These are phyloP conservation scores for Cercospora janseana DNA, from an alignment of 2,329 filamentous ascomycete species.

Conservation along the genomic window DNA sequence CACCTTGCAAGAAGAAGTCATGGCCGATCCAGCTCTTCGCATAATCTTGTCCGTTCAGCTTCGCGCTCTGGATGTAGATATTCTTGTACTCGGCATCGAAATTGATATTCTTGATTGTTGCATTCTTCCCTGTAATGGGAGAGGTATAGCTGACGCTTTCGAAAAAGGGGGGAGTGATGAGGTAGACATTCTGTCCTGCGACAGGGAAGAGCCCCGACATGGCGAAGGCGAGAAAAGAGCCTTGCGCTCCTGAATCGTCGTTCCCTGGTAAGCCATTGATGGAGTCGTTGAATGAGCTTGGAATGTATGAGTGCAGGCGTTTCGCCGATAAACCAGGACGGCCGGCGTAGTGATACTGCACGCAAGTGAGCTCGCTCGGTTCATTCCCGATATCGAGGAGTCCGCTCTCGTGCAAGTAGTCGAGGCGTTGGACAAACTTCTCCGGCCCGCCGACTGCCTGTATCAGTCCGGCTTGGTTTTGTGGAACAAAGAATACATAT, in stretches of 20 bases:
- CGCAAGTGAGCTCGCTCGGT: conserved; percentile 45
- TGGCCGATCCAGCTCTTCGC: conserved; percentile 29
- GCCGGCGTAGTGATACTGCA: conserved; percentile 46
- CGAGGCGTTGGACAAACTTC: conserved; percentile 40
- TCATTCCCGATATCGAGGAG: conserved; percentile 47
- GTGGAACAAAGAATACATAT: conserved; percentile 60
- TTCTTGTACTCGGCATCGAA: conserved; percentile 39
- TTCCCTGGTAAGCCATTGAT: conserved; percentile 26
- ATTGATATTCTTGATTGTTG: conserved; percentile 28
- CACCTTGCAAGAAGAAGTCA: conserved; percentile 28
- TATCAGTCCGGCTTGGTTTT: conserved; percentile 41
- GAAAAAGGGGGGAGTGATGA: conserved; percentile 28
- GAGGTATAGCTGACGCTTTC: conserved; percentile 29
- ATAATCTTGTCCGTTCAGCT: conserved; percentile 24
- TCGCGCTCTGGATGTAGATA: conserved; percentile 30
- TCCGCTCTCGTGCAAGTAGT: conserved; percentile 44
- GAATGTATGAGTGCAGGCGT: conserved; percentile 27
- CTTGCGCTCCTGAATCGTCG: conserved; percentile 27
- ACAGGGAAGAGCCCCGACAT: conserved; percentile 30
- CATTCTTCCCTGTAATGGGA: conserved; percentile 24
- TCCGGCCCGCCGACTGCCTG: conserved; percentile 42
- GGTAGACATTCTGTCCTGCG: conserved; percentile 27
- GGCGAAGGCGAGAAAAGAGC: conserved; percentile 28
- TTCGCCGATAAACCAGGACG: conserved; percentile 36
- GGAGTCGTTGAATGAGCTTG: conserved; percentile 23